Conservation (phyloP, 1,284 basidiomycete genomes). For the Phlebopus sp. region DNA sequence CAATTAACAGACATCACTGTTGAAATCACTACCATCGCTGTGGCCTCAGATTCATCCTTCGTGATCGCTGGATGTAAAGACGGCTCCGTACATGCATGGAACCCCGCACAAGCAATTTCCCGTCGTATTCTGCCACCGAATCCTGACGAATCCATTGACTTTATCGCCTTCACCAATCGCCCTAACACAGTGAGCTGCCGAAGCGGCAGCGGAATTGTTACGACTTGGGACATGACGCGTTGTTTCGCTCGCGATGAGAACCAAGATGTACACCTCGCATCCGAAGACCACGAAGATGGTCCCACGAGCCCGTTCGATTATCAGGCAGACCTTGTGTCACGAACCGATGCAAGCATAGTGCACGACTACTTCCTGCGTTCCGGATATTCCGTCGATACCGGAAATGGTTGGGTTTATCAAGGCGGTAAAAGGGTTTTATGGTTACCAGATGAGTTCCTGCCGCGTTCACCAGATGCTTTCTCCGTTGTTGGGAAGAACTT, state of each 20-base stretch:
- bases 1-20: conserved; percentile 9
- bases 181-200: conserved; percentile 13
- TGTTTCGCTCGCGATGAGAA: conserved; percentile 14
- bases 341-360: conserved; percentile 13
- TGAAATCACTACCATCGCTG: conserved; percentile 13
- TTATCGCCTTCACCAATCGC: conserved; percentile 16
- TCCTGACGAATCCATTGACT: conserved; percentile 9
- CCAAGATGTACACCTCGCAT: background rate
- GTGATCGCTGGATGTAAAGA: conserved; percentile 15
- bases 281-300: background rate
- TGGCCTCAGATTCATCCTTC: conserved; percentile 6
- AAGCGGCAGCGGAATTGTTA: conserved; percentile 15
- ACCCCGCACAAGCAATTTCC: conserved; percentile 13
- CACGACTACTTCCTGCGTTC: conserved; percentile 20
- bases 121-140: conserved; percentile 9
- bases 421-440: conserved; percentile 20
- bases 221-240: conserved; percentile 18
- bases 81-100: conserved; percentile 21
- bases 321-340: conserved; percentile 15
- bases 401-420: conserved; percentile 16
- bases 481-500: conserved; percentile 12
- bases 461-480: conserved; percentile 10
- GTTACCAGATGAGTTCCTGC: conserved; percentile 17
- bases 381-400: conserved; percentile 13
- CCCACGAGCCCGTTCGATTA: background rate